These are phyloP conservation scores for Penicillium nucicola DNA, from an alignment of 495 filamentous ascomycete genomes.

Conservation along the genomic window DNA sequence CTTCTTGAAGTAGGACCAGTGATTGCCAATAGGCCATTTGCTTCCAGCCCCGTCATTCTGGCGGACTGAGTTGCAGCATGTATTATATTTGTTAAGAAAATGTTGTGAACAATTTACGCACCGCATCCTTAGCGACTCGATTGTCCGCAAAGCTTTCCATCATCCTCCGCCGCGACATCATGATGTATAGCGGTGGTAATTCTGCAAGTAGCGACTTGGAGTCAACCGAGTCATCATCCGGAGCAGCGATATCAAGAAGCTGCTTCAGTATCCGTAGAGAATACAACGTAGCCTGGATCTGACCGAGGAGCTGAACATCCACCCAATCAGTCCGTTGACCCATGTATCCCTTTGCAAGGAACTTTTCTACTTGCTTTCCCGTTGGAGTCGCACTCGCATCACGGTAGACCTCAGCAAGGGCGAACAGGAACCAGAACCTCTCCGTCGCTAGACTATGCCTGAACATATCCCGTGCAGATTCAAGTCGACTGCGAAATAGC, in stretches of 20 bases:
- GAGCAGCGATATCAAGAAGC: constrained; percentile 31
- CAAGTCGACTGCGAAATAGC: constrained; percentile 14
- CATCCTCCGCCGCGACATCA: constrained; percentile 23
- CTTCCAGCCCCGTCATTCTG: too few species aligned
- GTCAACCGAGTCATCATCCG: background rate
- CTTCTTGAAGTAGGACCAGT: too few species aligned
- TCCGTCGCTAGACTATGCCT: background rate
- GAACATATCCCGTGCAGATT: constrained; percentile 13
- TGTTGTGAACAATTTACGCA: constrained; percentile 14
- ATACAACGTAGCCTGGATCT: constrained; percentile 61
- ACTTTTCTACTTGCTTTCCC: constrained; percentile 15
- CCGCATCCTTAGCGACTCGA: constrained; percentile 2
- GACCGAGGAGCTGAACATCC: constrained; percentile 60
- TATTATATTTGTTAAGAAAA: constrained; percentile 10
- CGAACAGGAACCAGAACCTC: constrained; percentile 36
- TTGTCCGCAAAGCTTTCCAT: constrained; percentile 7
- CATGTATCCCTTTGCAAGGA: constrained; percentile 25
- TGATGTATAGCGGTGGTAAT: constrained; percentile 34
- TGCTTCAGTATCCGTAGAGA: constrained; percentile 65
- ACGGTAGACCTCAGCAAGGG: constrained; percentile 29
- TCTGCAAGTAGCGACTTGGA: constrained; percentile 12
- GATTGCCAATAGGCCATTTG: too few species aligned
- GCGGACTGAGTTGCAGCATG: background rate
- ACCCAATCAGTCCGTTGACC: constrained; percentile 46
- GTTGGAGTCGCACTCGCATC: constrained; percentile 7